Percentiles rank a stretch among this genome's conserved stretches.
Evolutionary conservation across 2,329 filamentous ascomycete species (phyloP).

Genomic region (Fusarium metavorans): DNA sequence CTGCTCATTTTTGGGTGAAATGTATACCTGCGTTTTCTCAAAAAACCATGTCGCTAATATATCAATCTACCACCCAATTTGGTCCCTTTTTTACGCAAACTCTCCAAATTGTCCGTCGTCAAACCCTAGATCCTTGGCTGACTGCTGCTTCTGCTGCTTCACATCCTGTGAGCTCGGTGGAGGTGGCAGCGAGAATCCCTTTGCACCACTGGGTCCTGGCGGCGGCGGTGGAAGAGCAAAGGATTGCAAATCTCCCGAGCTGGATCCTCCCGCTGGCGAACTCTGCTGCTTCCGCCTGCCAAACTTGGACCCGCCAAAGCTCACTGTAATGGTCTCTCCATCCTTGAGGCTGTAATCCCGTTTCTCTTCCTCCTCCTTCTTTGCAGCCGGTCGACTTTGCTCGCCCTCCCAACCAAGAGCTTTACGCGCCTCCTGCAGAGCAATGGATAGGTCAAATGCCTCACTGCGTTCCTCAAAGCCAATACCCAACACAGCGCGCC

Average conservation of each 20-base stretch:
- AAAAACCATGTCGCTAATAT: constrained; percentile 38
- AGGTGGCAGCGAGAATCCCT: constrained; percentile 69
- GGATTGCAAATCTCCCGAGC: constrained; percentile 54
- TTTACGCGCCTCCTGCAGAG: constrained; percentile 82
- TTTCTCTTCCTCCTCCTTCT: constrained; percentile 54
- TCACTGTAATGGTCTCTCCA: constrained; percentile 88
- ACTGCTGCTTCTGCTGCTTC: constrained; percentile 67
- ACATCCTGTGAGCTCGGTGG: constrained; percentile 73
- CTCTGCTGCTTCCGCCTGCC: constrained; percentile 60
- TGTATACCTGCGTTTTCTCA: constrained; percentile 22
- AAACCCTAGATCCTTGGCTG: constrained; percentile 78
- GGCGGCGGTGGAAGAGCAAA: constrained; percentile 84
- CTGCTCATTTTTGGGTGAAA: constrained; percentile 13
- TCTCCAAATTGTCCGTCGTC: constrained; percentile 92
- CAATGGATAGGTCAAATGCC: constrained; percentile 87
- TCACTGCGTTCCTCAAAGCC: constrained; percentile 90
- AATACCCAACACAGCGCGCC: constrained; percentile 84
- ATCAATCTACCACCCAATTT: constrained; percentile 7
- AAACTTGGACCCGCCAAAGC: constrained; percentile 70
- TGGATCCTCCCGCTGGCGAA: constrained; percentile 23
- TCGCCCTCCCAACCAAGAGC: constrained; percentile 70
- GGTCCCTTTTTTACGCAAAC: constrained; percentile 65
- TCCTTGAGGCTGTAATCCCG: constrained; percentile 86
- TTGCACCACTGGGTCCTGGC: constrained; percentile 47
- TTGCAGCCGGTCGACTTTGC: constrained; percentile 51